Conservation (phyloP, 495 filamentous ascomycete species). For the Cercophora newfieldiana region DNA sequence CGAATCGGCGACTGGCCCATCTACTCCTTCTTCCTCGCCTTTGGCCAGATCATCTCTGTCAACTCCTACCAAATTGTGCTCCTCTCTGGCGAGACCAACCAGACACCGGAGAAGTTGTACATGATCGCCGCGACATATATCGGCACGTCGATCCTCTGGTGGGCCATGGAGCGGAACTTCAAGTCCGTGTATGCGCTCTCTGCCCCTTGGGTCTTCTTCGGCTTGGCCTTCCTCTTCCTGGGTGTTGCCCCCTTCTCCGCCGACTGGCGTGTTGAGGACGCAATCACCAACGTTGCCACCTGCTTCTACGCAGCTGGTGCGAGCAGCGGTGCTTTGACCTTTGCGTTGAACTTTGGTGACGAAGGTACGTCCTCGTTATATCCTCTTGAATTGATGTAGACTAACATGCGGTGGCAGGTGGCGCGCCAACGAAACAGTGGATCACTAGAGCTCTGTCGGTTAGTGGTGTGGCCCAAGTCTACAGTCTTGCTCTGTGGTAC, state of each 20-base stretch:
- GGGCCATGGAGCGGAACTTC: constrained; percentile 57
- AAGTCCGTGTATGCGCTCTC: constrained; percentile 59
- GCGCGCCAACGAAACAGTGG: constrained; percentile 62
- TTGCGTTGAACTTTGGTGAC: constrained; percentile 68
- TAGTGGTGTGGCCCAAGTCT: constrained; percentile 65
- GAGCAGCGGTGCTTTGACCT: constrained; percentile 60
- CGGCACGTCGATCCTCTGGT: constrained; percentile 62
- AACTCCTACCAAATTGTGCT: constrained; percentile 71
- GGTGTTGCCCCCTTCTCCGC: constrained; percentile 59
- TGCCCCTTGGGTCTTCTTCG: constrained; percentile 62
- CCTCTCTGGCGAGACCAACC: constrained; percentile 58
- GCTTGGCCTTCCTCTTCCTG: constrained; percentile 61
- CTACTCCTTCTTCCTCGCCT: constrained; percentile 68
- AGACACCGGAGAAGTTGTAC: constrained; percentile 63
- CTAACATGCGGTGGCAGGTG: constrained; percentile 28
- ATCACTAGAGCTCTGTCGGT: constrained; percentile 63
- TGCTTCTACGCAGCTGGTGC: constrained; percentile 62
- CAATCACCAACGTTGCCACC: constrained; percentile 59
- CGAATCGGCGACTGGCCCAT: constrained; percentile 65
- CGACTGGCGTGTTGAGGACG: constrained; percentile 41
- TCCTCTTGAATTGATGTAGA: background rate
- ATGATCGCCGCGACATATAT: constrained; percentile 63
- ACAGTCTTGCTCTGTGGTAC: constrained; percentile 64
- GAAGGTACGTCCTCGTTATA: constrained; percentile 39
- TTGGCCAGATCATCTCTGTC: constrained; percentile 67